These are phyloP conservation scores for Monosporascus sp. DNA, from an alignment of 2,329 filamentous ascomycete species.

Conservation along the genomic window DNA sequence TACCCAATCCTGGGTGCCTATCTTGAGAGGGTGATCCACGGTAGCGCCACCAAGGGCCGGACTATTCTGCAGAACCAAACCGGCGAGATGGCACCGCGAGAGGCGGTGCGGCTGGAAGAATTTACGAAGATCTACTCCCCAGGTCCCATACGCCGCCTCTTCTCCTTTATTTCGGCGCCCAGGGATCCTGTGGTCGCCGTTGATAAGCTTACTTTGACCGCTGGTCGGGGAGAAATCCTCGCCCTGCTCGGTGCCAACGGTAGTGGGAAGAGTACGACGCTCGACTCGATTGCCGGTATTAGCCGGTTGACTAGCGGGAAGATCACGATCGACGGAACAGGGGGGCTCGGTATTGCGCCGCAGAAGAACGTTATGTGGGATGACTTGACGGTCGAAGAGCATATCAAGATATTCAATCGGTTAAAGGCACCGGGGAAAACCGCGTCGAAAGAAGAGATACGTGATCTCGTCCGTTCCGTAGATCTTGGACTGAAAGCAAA, in stretches of 20 bases:
- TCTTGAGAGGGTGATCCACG: constrained; percentile 69
- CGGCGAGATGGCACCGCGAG: constrained; percentile 21
- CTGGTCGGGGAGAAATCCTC: constrained; percentile 74
- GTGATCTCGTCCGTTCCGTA: constrained; percentile 60
- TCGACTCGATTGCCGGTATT: constrained; percentile 81
- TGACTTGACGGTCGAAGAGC: constrained; percentile 78
- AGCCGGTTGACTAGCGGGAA: constrained; percentile 69
- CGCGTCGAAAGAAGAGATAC: constrained; percentile 54
- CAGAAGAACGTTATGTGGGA: constrained; percentile 96
- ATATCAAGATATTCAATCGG: constrained; percentile 76
- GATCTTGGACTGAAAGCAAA: constrained; percentile 71
- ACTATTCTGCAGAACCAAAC: constrained; percentile 38
- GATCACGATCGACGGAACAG: constrained; percentile 72
- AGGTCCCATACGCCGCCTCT: constrained; percentile 51
- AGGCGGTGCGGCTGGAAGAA: constrained; percentile 62
- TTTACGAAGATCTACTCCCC: constrained; percentile 78
- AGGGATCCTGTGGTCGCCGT: constrained; percentile 75
- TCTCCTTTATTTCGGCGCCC: constrained; percentile 39
- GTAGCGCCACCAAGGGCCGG: constrained; percentile 61
- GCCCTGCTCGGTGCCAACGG: constrained; percentile 86
- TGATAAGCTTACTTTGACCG: constrained; percentile 63
- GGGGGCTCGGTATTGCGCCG: constrained; percentile 79
- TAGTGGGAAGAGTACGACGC: constrained; percentile 82
- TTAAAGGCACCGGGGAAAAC: constrained; percentile 61
- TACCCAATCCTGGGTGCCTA: constrained; percentile 72